A percentile compares a stretch with the other conserved stretches of the same genome.
phyloP scores from a whole-genome alignment of 2,329 filamentous ascomycete species.

The Dactylellina sp. region DNA sequence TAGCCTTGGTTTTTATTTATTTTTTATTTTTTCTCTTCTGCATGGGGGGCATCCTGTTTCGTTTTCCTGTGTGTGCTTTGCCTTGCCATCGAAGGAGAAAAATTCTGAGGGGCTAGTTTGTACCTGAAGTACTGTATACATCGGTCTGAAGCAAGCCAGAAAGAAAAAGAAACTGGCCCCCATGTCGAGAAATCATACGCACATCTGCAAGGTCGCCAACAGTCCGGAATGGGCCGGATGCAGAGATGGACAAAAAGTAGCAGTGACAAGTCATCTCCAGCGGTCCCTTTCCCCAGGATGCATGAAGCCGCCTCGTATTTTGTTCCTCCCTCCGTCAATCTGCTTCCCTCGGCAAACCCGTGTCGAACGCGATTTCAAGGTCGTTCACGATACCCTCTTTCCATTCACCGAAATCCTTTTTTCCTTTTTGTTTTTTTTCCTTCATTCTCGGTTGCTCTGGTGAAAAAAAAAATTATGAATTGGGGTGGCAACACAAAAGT shows the following conservation, averaged over 20 bases:
- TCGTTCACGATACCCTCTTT: neutral
- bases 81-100: too few relatives aligned
- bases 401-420: neutral
- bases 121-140: slow-evolving; percentile 12
- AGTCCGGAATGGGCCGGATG: slow-evolving; percentile 51
- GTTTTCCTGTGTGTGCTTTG: too few relatives aligned
- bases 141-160: neutral
- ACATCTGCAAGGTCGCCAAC: slow-evolving; percentile 47
- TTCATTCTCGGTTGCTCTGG: too few relatives aligned
- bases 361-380: neutral
- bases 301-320: slow-evolving; percentile 24
- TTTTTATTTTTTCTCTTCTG: neutral
- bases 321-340: neutral
- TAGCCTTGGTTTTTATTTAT: too few relatives aligned
- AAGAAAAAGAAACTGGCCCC: slow-evolving; percentile 9
- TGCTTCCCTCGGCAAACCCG: neutral
- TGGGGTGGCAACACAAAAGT: slow-evolving; percentile 34
- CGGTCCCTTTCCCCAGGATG: slow-evolving; percentile 3
- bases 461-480: too few relatives aligned
- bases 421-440: too few relatives aligned
- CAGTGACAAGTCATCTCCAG: neutral
- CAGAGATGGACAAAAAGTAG: neutral
- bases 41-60: neutral
- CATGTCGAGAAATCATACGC: slow-evolving; percentile 37
- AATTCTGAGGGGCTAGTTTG: neutral